Evolutionary conservation across 257 asterid genomes (phyloP).

Genomic region (Jacaranda mimosifolia): DNA sequence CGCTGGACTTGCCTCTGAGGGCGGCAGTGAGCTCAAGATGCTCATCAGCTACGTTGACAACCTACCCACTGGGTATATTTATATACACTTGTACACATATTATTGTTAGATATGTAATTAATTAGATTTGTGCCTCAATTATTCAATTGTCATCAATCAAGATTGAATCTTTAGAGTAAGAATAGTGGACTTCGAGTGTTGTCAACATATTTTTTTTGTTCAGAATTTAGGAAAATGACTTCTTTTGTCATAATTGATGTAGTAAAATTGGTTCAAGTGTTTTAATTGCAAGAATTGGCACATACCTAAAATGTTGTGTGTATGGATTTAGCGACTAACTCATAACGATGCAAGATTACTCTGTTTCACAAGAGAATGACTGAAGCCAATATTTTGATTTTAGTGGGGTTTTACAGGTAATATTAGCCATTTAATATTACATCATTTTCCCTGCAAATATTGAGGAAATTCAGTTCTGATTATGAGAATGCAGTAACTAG

Average conservation of each 20-base stretch:
- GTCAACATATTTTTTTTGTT: not conserved
- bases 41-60: slow-evolving; percentile 82
- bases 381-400: slow-evolving; percentile 1
- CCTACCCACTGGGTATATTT: slow-evolving; percentile 85
- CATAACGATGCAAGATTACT: slow-evolving; percentile 12
- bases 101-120: not conserved
- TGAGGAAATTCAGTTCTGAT: not conserved
- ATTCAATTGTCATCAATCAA: slow-evolving; percentile 8
- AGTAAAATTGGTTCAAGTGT: not conserved
- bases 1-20: slow-evolving; percentile 95
- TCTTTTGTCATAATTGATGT: slow-evolving; percentile 2
- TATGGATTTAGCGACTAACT: not conserved
- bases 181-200: not conserved
- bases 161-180: slow-evolving; percentile 26
- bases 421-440: not conserved
- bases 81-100: not conserved
- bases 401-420: not conserved
- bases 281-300: not conserved
- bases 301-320: not conserved
- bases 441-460: not conserved
- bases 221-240: slow-evolving; percentile 5
- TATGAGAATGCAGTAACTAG: too few species aligned
- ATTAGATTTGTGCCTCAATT: not conserved
- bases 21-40: slow-evolving; percentile 90
- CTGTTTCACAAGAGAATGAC: not conserved